Evolutionary conservation across 352 stramenopile species (phyloP).

Genomic region (Globisporangium spiculum): DNA sequence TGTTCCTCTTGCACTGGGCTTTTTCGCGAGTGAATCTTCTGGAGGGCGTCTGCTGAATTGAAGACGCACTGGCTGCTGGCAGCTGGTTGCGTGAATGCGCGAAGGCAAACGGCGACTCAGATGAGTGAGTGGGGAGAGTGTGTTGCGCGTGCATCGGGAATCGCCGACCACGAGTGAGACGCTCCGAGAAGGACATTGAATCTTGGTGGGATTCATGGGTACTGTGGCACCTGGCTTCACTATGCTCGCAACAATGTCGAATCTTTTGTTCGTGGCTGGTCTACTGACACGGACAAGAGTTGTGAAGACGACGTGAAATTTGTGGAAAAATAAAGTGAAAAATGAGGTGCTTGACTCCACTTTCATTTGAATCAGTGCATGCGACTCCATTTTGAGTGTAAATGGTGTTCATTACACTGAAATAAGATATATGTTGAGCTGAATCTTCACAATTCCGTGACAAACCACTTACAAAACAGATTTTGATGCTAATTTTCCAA

Average conservation of each 20-base stretch:
- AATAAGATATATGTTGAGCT: neutral
- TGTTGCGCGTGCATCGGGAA: neutral
- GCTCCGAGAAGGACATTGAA: conserved; percentile 3
- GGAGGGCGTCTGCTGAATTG: neutral
- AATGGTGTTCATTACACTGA: neutral
- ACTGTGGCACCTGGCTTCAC: neutral
- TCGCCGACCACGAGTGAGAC: neutral
- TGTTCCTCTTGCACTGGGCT: neutral
- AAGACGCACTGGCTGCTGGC: neutral
- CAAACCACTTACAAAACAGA: neutral
- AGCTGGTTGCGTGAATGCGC: neutral
- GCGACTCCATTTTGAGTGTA: no score
- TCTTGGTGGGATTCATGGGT: neutral
- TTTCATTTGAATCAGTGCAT: neutral
- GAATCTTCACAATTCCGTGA: neutral
- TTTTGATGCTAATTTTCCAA: conserved; percentile 2
- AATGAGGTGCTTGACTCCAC: neutral
- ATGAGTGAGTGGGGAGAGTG: neutral
- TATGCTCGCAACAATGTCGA: neutral
- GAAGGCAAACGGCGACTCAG: neutral
- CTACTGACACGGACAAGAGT: neutral
- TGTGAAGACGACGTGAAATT: neutral
- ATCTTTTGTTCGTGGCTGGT: neutral
- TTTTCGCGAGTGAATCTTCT: conserved; percentile 5
- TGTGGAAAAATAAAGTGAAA: neutral